Conservation (phyloP, 495 filamentous ascomycete species). For the Neurospora tetraspora region DNA sequence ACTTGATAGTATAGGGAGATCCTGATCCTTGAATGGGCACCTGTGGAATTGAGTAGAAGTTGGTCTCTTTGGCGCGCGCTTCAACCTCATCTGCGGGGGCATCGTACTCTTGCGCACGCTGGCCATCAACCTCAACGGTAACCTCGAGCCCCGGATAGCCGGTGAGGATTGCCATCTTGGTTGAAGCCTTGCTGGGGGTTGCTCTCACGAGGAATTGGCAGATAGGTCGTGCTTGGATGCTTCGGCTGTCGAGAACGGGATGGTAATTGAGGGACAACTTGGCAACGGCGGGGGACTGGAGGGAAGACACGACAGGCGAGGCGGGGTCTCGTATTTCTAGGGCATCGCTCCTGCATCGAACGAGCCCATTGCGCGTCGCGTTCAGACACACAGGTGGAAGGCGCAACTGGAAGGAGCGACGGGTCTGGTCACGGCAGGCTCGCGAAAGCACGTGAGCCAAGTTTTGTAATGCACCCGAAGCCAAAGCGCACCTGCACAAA, state of each 20-base stretch:
- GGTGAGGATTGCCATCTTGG: constrained; percentile 25
- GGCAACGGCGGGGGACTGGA: background rate
- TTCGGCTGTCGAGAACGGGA: background rate
- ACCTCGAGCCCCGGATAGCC: constrained; percentile 20
- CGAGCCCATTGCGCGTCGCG: background rate
- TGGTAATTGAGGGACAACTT: background rate
- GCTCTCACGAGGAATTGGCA: too few species aligned
- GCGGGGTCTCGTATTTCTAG: background rate
- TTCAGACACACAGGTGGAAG: background rate
- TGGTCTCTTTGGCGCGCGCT: background rate
- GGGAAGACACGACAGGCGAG: background rate
- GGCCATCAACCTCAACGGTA: constrained; percentile 15
- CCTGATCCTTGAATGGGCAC: too few species aligned
- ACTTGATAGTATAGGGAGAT: too few species aligned
- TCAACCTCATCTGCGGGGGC: constrained; percentile 6
- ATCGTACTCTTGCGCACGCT: constrained; percentile 21
- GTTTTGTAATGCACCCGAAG: background rate
- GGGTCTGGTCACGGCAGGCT: background rate
- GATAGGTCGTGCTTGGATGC: background rate
- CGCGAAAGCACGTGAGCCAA: background rate
- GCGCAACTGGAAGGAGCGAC: background rate
- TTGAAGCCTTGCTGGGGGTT: background rate
- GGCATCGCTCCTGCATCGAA: background rate
- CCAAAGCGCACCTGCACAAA: background rate
- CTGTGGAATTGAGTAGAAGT: background rate